Evolutionary conservation across 164 flowering plant species (phyloP).

Genomic region (Sextonia rubra): DNA sequence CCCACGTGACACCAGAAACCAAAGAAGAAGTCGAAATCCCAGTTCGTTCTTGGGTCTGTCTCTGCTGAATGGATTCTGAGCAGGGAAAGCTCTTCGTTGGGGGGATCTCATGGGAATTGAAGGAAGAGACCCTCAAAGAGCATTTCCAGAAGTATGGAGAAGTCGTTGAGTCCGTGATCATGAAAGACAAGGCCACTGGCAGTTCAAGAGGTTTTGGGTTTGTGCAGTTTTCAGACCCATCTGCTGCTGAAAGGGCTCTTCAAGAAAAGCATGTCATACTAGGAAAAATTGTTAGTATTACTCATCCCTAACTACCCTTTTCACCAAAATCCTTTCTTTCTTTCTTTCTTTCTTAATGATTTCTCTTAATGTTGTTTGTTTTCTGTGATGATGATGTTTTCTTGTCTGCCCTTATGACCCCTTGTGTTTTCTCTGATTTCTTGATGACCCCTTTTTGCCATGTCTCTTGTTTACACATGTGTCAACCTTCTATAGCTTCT

Average conservation of each 20-base stretch:
- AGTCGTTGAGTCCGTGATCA: slow-evolving; percentile 35
- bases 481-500: too few relatives aligned
- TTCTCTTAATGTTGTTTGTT: not conserved
- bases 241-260: slow-evolving; percentile 47
- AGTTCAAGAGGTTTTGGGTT: slow-evolving; percentile 61
- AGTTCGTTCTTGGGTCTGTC: not conserved
- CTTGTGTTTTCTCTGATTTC: too few relatives aligned
- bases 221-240: slow-evolving; percentile 48
- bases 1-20: too few relatives aligned
- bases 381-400: not conserved
- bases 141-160: slow-evolving; percentile 55
- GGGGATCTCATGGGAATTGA: slow-evolving; percentile 56
- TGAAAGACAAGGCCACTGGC: slow-evolving; percentile 36
- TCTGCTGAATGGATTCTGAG: slow-evolving; percentile 35
- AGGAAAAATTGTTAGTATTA: slow-evolving; percentile 45
- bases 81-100: slow-evolving; percentile 58
- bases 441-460: too few relatives aligned
- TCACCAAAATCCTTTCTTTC: not conserved
- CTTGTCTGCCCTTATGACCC: not conserved
- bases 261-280: slow-evolving; percentile 46
- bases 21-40: too few relatives aligned
- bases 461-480: too few relatives aligned
- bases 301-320: not conserved
- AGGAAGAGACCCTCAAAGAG: slow-evolving; percentile 36
- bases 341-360: not conserved